Conservation (phyloP, 1,139 yeast genomes). For the Hemisphaericaspora lyxosophila region DNA sequence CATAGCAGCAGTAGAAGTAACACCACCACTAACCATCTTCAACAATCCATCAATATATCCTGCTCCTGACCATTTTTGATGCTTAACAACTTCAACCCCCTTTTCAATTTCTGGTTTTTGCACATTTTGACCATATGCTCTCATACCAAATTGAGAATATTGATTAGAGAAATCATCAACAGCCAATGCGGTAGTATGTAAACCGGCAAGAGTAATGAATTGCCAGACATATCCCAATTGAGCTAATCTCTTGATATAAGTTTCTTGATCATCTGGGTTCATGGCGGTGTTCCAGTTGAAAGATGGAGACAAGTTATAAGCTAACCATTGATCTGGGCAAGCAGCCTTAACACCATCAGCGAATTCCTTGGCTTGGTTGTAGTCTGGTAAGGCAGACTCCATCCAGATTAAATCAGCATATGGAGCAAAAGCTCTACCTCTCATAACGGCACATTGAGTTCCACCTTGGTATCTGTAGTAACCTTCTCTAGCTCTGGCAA, state of each 20-base stretch:
- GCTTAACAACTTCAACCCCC: constrained; percentile 95
- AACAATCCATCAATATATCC: constrained; percentile 91
- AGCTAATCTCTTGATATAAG: constrained; percentile 85
- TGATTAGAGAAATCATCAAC: constrained; percentile 81
- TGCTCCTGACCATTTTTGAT: constrained; percentile 99
- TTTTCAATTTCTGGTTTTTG: constrained; percentile 87
- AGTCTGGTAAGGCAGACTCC: constrained; percentile 97
- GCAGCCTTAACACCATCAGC: constrained; percentile 84
- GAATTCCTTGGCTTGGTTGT: constrained; percentile 89
- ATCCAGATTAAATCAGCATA: constrained; percentile 97
- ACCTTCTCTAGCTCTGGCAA: constrained; percentile 95
- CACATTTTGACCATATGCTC: constrained; percentile 85
- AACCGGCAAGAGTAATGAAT: constrained; percentile 95
- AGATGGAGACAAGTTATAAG: constrained; percentile 93
- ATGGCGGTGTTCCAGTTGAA: constrained; percentile 98
- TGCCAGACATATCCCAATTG: constrained; percentile 96
- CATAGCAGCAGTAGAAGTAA: constrained; percentile 95
- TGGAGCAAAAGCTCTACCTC: constrained; percentile 95
- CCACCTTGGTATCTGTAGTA: constrained; percentile 97
- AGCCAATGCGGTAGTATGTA: constrained; percentile 94
- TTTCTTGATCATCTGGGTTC: constrained; percentile 83
- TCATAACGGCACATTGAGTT: constrained; percentile 94
- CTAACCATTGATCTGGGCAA: constrained; percentile 90
- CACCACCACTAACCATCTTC: constrained; percentile 92
- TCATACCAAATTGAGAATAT: constrained; percentile 85